Percentiles rank a stretch among this genome's conserved stretches.
phyloP scores from a whole-genome alignment of 345 rosid genomes.

The Aquilaria yunnanensis region DNA sequence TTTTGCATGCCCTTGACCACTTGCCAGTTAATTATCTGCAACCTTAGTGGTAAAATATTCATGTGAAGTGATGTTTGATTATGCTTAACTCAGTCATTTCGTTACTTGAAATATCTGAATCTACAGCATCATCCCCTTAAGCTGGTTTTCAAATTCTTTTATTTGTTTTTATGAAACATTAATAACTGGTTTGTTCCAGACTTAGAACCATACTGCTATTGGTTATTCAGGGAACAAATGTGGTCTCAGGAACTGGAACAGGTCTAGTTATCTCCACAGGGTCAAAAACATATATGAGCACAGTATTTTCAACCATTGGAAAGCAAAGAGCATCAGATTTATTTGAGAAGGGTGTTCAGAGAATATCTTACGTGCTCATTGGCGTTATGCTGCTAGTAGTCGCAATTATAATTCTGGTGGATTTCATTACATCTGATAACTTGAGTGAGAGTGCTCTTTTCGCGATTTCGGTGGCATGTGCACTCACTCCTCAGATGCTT shows the following conservation, averaged over 20 bases:
- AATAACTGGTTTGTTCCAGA: no score
- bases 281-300: slow-evolving; percentile 61
- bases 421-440: slow-evolving; percentile 23
- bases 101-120: no score
- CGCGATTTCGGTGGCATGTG: slow-evolving; percentile 62
- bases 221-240: slow-evolving; percentile 55
- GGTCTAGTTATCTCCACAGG: slow-evolving; percentile 70
- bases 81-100: no score
- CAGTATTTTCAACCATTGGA: slow-evolving; percentile 49
- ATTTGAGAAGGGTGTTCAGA: slow-evolving; percentile 46
- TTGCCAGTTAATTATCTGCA: no score
- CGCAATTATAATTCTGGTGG: slow-evolving; percentile 31
- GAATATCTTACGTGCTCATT: slow-evolving; percentile 54
- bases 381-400: slow-evolving; percentile 52
- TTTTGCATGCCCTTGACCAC: no score
- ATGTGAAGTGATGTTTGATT: no score
- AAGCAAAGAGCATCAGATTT: slow-evolving; percentile 54
- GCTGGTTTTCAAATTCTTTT: no score
- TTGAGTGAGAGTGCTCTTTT: slow-evolving; percentile 49
- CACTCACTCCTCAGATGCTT: slow-evolving; percentile 77
- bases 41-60: no score
- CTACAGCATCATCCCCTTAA: no score
- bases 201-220: slow-evolving; percentile 6
- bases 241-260: slow-evolving; percentile 62
- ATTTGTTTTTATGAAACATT: no score